Evolutionary conservation across 768 basidiomycete genomes (phyloP), one percentile per base, ranked within the genome.

Genomic region (Austroboletus festivus): DNA sequence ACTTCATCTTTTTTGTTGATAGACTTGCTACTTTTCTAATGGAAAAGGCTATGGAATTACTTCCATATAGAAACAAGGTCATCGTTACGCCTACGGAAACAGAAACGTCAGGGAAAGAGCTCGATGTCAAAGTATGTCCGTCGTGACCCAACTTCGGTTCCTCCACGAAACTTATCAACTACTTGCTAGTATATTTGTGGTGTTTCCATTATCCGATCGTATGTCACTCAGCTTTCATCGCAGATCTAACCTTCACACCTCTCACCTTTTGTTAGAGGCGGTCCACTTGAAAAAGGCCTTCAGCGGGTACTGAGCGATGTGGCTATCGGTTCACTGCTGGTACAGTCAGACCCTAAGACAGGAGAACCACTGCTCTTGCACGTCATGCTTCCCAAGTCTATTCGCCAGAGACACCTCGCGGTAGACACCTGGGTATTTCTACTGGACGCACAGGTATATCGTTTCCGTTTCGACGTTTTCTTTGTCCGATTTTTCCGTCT

Each of bases 1-100:
- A 97, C 61, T 98, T 97, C 60, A 83, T 97, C 33, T 95, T 96
- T 73, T 93, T 92, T 61, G 81, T 82, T 0, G 93, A 96, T 63
- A 79, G 95, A 16, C 71, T 98, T 2, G 81, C 94, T 0, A 93
- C 90, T 0, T 68, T 91, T 18, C 69, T 98, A 20, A 81, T 89
- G 5, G 95, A 98, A 67, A 78, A 83, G 62, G 91, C 93, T 0
- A 73, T 94, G 61, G 85, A 86, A 37, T 75, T 82, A 50, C 75
- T 98, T n/a, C 93, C 93, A 2, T 89, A 85, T 67, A 62, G 69
- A 24, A 61, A 73, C 3, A 80, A 79, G 59, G 69, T 69, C 0
- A 77, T 95, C 5, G 72, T 67, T 18, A 95, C 93, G 0, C 93
- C 93, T 0, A 68, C 81, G 0, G 83, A 73, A 8, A 71, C 68